Conservation (phyloP, 106 monocot genomes). For the Dioscorea zingiberensis region DNA sequence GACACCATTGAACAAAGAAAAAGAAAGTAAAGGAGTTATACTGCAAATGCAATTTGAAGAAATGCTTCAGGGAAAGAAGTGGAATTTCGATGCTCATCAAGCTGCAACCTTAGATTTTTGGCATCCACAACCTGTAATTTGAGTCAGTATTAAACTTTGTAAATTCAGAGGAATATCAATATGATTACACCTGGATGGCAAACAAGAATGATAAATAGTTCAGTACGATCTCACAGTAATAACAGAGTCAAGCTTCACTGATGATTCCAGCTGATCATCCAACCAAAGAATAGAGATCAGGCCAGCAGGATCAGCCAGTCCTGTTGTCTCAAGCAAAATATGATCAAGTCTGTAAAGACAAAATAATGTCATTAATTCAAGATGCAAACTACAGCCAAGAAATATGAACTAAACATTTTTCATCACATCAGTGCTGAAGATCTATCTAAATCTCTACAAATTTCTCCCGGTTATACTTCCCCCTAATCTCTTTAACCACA, state of each 20-base stretch:
- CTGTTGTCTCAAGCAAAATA: slow-evolving; percentile 98
- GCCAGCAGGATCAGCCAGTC: slow-evolving; percentile 95
- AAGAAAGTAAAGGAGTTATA: slow-evolving; percentile 15
- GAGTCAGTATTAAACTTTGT: not conserved
- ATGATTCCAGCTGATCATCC: slow-evolving; percentile 96
- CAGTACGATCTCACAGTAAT: slow-evolving; percentile 55
- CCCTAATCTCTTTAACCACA: too few species aligned
- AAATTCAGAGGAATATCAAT: not conserved
- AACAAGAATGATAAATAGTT: not conserved
- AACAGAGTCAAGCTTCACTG: slow-evolving; percentile 85
- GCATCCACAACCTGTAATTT: slow-evolving; percentile 83
- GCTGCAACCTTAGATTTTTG: slow-evolving; percentile 67
- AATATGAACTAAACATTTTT: too few species aligned
- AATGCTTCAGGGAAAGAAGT: slow-evolving; percentile 90
- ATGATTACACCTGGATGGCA: not conserved
- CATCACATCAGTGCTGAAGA: too few species aligned
- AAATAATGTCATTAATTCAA: not conserved
- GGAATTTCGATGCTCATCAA: slow-evolving; percentile 50
- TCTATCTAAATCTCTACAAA: too few species aligned
- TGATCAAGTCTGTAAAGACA: slow-evolving; percentile 76
- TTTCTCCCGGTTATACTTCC: too few species aligned
- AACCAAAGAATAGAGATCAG: slow-evolving; percentile 95
- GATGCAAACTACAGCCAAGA: too few species aligned
- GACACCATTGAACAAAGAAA: not conserved
- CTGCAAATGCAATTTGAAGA: slow-evolving; percentile 97